Percentiles rank a stretch among this genome's conserved stretches.
These are phyloP conservation scores for Chlorencoelia australis DNA, from an alignment of 2,329 filamentous ascomycete species.

Conservation along the genomic window DNA sequence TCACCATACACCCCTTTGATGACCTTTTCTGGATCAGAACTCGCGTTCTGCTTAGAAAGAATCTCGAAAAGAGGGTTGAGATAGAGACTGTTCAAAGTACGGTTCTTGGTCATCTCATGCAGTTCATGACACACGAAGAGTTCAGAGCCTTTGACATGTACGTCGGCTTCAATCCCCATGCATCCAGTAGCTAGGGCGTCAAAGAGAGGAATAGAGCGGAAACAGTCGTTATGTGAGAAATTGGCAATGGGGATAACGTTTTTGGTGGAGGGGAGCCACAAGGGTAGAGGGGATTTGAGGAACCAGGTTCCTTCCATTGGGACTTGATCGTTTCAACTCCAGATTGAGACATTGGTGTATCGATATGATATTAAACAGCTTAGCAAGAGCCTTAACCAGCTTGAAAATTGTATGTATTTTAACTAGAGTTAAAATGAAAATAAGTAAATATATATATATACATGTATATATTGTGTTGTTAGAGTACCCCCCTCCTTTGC, in stretches of 20 bases:
- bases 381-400: too few species aligned
- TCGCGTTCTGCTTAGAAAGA: conserved; percentile 38
- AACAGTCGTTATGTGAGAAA: conserved; percentile 51
- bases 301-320: too few species aligned
- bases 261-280: too few species aligned
- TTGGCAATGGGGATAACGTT: neutral
- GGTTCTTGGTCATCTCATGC: conserved; percentile 38
- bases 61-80: conserved; percentile 48
- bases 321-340: too few species aligned
- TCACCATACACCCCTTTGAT: conserved; percentile 17
- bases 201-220: conserved; percentile 35
- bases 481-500: too few species aligned
- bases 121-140: conserved; percentile 47
- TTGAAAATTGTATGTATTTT: too few species aligned
- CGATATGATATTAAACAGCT: too few species aligned
- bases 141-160: conserved; percentile 44
- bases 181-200: conserved; percentile 46
- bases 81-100: conserved; percentile 48
- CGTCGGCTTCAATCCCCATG: conserved; percentile 48
- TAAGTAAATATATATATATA: too few species aligned
- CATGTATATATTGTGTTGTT: too few species aligned
- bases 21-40: neutral
- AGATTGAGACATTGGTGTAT: too few species aligned
- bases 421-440: too few species aligned
- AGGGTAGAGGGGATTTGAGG: too few species aligned